Percentiles rank a stretch among this genome's conserved stretches.
Conservation (phyloP, 176 grass and related monocot genomes). For the Hordeum marinum region DNA sequence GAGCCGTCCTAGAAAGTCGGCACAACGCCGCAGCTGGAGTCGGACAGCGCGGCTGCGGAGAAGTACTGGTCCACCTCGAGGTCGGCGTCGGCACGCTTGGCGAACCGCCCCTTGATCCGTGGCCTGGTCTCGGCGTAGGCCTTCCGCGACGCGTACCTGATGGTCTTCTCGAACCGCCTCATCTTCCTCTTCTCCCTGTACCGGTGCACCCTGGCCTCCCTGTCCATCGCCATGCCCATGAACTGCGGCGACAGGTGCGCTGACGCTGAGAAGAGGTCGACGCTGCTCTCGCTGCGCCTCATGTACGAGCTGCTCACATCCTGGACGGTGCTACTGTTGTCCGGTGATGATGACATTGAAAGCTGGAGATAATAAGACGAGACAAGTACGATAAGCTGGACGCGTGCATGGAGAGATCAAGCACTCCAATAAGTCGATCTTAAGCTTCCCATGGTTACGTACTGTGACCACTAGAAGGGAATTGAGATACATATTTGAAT, state of each 20-base stretch:
- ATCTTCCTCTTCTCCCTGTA: slow-evolving; percentile 80
- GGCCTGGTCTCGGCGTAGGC: slow-evolving; percentile 69
- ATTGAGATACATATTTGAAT: neutral
- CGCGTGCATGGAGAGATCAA: neutral
- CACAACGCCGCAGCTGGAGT: slow-evolving; percentile 49
- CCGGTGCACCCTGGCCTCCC: slow-evolving; percentile 61
- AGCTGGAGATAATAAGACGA: neutral
- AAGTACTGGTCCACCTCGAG: slow-evolving; percentile 32
- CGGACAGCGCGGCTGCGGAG: slow-evolving; percentile 7
- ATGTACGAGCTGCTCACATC: slow-evolving; percentile 1
- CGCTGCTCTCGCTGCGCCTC: slow-evolving; percentile 11
- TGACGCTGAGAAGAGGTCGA: neutral
- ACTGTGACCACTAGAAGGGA: neutral
- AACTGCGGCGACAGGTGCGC: slow-evolving; percentile 19
- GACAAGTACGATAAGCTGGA: neutral
- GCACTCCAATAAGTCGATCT: neutral
- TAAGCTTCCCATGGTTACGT: neutral
- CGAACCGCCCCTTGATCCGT: slow-evolving; percentile 65
- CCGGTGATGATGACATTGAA: slow-evolving; percentile 19
- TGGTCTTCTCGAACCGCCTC: slow-evolving; percentile 71
- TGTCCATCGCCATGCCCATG: slow-evolving; percentile 18
- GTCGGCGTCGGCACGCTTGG: slow-evolving; percentile 45
- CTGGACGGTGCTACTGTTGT: slow-evolving; percentile 40
- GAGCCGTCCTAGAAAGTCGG: slow-evolving; percentile 36
- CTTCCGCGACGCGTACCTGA: slow-evolving; percentile 69